Conservation (phyloP, 1,284 basidiomycete genomes). For the Hymenochaete sp. region DNA sequence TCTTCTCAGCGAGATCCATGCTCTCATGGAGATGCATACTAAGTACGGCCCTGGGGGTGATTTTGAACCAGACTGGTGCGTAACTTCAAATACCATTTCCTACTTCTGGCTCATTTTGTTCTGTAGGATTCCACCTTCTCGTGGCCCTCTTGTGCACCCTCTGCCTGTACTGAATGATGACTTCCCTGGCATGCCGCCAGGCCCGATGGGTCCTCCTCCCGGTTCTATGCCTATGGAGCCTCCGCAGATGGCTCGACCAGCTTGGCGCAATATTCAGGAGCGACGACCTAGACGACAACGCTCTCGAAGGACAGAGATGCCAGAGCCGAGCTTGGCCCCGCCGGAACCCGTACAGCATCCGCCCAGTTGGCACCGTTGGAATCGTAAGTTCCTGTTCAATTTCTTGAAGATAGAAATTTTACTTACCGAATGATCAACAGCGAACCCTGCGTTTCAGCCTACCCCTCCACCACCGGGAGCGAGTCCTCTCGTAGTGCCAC, state of each 20-base stretch:
- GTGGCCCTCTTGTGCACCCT: constrained; percentile 30
- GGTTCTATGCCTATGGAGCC: constrained; percentile 22
- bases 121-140: constrained; percentile 37
- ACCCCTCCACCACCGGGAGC: constrained; percentile 44
- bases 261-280: constrained; percentile 19
- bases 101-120: constrained; percentile 6
- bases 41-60: constrained; percentile 70
- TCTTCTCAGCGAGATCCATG: constrained; percentile 53
- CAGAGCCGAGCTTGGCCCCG: constrained; percentile 8
- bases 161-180: constrained; percentile 23
- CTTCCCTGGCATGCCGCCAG: constrained; percentile 23
- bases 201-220: constrained; percentile 20
- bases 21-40: constrained; percentile 53
- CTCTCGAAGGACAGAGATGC: constrained; percentile 4
- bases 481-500: constrained; percentile 46
- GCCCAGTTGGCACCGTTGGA: constrained; percentile 58
- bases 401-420: not conserved
- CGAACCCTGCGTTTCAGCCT: constrained; percentile 38
- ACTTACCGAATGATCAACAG: constrained; percentile 25
- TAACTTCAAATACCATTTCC: constrained; percentile 9
- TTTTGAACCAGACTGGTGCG: constrained; percentile 64
- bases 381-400: constrained; percentile 45
- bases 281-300: constrained; percentile 18
- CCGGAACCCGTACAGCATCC: constrained; percentile 31
- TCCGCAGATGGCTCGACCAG: constrained; percentile 17